A percentile compares a stretch with the other conserved stretches of the same genome.
Evolutionary conservation across 2,329 filamentous ascomycete genomes (phyloP).

Genomic region (Corinectria fuckeliana): DNA sequence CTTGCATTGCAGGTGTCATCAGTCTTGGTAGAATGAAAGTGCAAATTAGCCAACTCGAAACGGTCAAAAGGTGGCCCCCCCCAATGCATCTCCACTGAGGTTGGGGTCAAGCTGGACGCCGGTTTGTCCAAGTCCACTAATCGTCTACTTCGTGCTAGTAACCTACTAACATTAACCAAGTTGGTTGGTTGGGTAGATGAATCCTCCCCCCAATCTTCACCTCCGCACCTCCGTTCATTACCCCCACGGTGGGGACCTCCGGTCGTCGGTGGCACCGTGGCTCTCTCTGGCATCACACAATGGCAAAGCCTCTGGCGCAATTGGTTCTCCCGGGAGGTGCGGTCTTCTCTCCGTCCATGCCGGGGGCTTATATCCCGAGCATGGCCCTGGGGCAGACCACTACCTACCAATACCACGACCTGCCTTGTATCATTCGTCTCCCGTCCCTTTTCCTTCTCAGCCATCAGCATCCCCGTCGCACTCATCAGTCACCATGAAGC

Average conservation of each 20-base stretch:
- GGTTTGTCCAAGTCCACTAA: background rate
- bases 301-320: conserved; percentile 4
- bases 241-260: conserved; percentile 14
- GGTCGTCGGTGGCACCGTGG: conserved; percentile 18
- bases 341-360: conserved; percentile 32
- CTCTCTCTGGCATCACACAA: background rate
- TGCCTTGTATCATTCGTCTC: too few species aligned
- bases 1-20: too few species aligned
- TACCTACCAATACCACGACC: too few species aligned
- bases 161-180: too few species aligned
- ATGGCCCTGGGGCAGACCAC: background rate
- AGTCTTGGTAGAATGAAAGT: background rate
- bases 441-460: background rate
- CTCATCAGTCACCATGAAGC: conserved; percentile 56
- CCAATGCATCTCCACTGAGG: background rate
- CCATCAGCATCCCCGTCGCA: background rate
- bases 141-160: too few species aligned
- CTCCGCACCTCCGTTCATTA: background rate
- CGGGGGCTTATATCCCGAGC: conserved; percentile 23
- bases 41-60: background rate
- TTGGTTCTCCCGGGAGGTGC: conserved; percentile 13
- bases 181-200: background rate
- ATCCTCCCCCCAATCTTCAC: background rate
- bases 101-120: background rate
- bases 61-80: background rate